Evolutionary conservation across 2,329 filamentous ascomycete genomes (phyloP), one percentile per base, ranked within the genome.

Genomic region (Monilinia polystroma): DNA sequence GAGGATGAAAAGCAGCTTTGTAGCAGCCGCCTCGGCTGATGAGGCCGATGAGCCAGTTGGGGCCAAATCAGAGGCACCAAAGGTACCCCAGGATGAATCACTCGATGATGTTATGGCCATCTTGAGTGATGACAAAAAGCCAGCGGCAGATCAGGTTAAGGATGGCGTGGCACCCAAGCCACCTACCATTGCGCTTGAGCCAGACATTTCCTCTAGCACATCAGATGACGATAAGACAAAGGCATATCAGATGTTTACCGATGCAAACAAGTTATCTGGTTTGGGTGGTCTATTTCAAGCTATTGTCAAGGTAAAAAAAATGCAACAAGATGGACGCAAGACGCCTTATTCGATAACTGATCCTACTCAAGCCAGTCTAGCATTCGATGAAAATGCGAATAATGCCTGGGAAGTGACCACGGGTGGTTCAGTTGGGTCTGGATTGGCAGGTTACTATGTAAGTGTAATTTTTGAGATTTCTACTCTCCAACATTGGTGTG

Each of bases 331-430:
- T 10, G 53, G 53, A 18, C 53, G 53, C 18, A 56, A 1, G 23
- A 20, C 18, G 14, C 53, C 53, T 20, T 56, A 56, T n/a, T 20
- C 7, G 11, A 23, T 56, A 12, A 38, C 53, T 0, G 53, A 56
- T 38, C 53, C 53, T 11, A 12, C 14, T 8, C 8, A 35, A 38
- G 53, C 53, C 4, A 56, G 35, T 56, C n/a, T 56, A 32, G 53
- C 29, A 20, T 35, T 56, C 18, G 35, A 56, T n/a, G 53, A 56
- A n/a, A 56, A 56, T n/a, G 53, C 53, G 7, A n/a, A 56, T 12
- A 18, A 38, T 38, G 53, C 53, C 20, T 56, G 35, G 29, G 32
- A 56, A 14, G 53, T 56, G 29, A 56, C n/a, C 2, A 18, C 29
- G 8, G 45, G 45, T 20, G 10, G 45, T 20, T 47, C 45, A 4